Evolutionary conservation across 257 asterid species (phyloP), one percentile per base, ranked within the genome.

Genomic region (Thymus quinquecostatus): DNA sequence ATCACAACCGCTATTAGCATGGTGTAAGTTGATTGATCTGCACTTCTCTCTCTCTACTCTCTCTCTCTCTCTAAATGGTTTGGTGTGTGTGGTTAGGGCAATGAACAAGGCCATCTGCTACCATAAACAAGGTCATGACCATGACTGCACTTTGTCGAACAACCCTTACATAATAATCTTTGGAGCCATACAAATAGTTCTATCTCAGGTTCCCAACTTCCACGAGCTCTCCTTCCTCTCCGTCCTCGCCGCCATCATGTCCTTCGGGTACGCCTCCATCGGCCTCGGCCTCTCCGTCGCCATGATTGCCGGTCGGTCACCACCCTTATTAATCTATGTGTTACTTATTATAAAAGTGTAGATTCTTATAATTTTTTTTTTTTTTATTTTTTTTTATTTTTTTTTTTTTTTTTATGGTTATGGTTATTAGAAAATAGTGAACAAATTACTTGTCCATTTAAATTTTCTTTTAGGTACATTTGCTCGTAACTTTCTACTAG

Each of bases 201-300:
- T 91, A 0, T 71, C 86, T 71, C 97, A 91, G 73, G 82, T 91
- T 3, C 94, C 92, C 41, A 83, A 88, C 64, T 82, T 88, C 41
- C 92, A 91, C 60, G 57, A 88, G 79, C 91, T 91, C 32, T 76
- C 87, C 4, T 7, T 76, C 3, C 82, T 91, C 48, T 91, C 97
- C 13, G n/a, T 82, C 62, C n/a, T 91, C 43, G 92, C 96, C 27
- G 96, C 97, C 1, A 41, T 73, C 9, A 91, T 91, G 97, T 91
- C 96, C 1, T 91, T 91, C 49, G 82, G 84, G n/a, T 88, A 91
- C 71, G 77, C 97, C 47, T 64, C 82, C 60, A 84, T 84, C 50
- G 96, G 92, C 21, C 80, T 90, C 33, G 85, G 83, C 62, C 90
- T 90, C 28, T 80, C 89, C 64, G 65, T 90, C 3, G 88, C 85